Conservation (phyloP, 2,329 filamentous ascomycete genomes). For the Fusarium napiforme region DNA sequence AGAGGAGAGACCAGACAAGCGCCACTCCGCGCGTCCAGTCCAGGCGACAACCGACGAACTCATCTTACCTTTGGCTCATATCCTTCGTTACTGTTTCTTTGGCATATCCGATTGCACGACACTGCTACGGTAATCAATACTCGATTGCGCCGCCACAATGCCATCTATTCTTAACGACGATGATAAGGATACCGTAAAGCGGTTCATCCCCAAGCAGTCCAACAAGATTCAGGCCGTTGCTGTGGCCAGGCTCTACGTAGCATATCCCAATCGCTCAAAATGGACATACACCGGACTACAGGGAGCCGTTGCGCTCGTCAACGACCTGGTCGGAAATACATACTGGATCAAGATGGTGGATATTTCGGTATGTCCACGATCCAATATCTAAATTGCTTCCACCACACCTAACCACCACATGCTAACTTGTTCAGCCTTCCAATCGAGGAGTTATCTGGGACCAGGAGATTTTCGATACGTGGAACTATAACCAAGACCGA, state of each 20-base stretch:
- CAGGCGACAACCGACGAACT: conserved; percentile 25
- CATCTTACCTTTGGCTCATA: conserved; percentile 23
- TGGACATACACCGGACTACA: conserved; percentile 97
- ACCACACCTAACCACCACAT: conserved; percentile 14
- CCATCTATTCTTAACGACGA: conserved; percentile 83
- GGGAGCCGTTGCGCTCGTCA: conserved; percentile 89
- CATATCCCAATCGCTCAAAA: conserved; percentile 84
- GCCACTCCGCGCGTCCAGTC: conserved; percentile 42
- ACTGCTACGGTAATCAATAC: background rate
- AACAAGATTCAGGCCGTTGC: conserved; percentile 99
- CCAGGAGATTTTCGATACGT: conserved; percentile 96
- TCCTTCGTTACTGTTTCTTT: background rate
- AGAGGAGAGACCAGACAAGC: conserved; percentile 38
- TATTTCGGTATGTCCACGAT: conserved; percentile 74
- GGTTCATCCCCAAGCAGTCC: conserved; percentile 88
- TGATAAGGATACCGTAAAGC: conserved; percentile 96
- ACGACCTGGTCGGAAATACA: conserved; percentile 93
- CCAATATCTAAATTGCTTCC: conserved; percentile 8
- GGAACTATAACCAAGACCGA: conserved; percentile 94
- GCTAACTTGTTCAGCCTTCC: conserved; percentile 65
- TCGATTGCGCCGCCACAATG: conserved; percentile 54
- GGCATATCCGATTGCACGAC: conserved; percentile 4
- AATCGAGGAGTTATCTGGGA: conserved; percentile 93
- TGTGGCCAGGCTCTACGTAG: conserved; percentile 92
- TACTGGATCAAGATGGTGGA: conserved; percentile 99